Base-by-base conservation (phyloP, 805 yeast species). In the Zygosaccharomyces kombuchaensis region DNA sequence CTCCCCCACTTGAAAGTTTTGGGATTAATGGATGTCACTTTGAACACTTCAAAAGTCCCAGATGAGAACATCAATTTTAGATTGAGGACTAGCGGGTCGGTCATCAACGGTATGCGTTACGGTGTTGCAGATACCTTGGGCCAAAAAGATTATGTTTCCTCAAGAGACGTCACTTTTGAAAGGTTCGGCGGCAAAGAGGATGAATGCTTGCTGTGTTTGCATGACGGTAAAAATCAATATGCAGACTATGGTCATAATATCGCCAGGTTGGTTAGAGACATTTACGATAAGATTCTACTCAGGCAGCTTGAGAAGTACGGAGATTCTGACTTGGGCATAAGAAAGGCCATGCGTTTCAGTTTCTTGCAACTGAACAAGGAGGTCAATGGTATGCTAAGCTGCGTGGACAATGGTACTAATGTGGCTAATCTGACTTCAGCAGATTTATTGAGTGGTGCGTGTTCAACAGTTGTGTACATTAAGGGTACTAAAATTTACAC, bases 121-220 rank as follows among this genome's bases (percentile, higher is more conserved):
- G 99, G 99, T 60, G 89, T 93, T 40, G 84, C 97, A 1, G 99
- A 93, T 65, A 73, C 84, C 3, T 71, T 91, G 55, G 96, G 96
- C 1, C 72, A 72, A 43, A 70, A 81, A 41, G 78, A 79, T 21
- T 71, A 72, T 38, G 76, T 93, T 2, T 77, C 89, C 0, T 78
- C 84, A 5, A 77, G 95, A 58, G 99, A 93, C 67, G 80, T 87
- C 32, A 90, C 93, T 29, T 77, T 85, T 53, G 96, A 89, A 58
- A 81, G 85, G 55, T 88, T 90, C 66, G 74, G 96, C 48, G 96
- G 96, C 14, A 82, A 82, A 44, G 84, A 84, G 36, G 83, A 86
- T 55, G 96, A 90, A 62, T 77, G 82, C 25, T 72, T 93, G 44
- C 71, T 91, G 47, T 88, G 95, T 40, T 67, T 89, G 36, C 87